Base-by-base conservation (phyloP, 2,329 filamentous ascomycete species). In the Pochonia chlamydosporia region DNA sequence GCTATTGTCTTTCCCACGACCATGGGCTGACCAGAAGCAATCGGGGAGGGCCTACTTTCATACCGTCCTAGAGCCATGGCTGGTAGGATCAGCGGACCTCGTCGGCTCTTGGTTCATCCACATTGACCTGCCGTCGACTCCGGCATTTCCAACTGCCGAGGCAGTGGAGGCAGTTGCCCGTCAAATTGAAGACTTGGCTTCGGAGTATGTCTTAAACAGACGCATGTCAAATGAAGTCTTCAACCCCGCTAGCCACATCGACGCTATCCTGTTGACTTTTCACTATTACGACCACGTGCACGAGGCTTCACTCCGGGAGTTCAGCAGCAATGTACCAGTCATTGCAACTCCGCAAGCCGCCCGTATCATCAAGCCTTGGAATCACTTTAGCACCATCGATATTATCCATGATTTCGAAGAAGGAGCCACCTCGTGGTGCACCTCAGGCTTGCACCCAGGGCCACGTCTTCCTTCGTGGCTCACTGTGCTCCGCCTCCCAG, bases 41-140 rank as follows among this genome's bases (percentile, higher is more conserved):
- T 36, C 41, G 3, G 52, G 55, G 10, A 59, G 58, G 40, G 51
- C 46, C 2, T 66, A 58, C 49, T 65, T 57, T 43, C 64, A 67
- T 35, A 44, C 67, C 5, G 59, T 61, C 10, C 56, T 57, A 13
- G 64, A 67, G 13, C 63, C 64, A 1, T 67, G 63, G 63, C 57
- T 67, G 7, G 51, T 51, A 6, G 63, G 63, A 2, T 49, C 60
- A 2, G 48, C 55, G 1, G 52, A 43, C 14, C 45, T 56, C 4
- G 5, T 55, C 1, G 39, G 45, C 2, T 48, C 48, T 3, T 63
- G 57, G 57, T 28, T 63, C 13, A 44, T 60, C 13, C 44, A 54
- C 7, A 54, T 63, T 10, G 49, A 39, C 26, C 26, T 50, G 20
- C 49, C 49, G 7, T 41, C 45, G 11, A 23, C 49, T 13, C 45